These are phyloP conservation scores for Chamaecyparis obtusa DNA, from an alignment of 75 land plant genomes.

Conservation along the genomic window DNA sequence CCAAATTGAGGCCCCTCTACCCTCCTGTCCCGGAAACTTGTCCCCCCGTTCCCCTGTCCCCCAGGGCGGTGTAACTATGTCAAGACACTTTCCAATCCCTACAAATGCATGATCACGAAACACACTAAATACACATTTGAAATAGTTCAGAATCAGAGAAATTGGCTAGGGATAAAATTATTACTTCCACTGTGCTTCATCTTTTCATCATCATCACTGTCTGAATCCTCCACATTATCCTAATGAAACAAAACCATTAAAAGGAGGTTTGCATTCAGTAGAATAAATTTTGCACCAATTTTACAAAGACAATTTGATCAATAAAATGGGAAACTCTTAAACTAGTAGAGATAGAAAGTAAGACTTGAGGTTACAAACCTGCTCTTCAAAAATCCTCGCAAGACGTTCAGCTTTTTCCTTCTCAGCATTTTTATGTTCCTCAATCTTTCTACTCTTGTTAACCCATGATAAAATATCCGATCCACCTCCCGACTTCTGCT, in stretches of 20 bases:
- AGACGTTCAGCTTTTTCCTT: conserved; percentile 69
- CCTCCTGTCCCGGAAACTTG: too few species aligned
- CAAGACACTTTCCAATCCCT: not conserved
- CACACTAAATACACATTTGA: not conserved
- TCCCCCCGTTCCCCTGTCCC: too few species aligned
- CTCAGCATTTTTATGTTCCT: conserved; percentile 63
- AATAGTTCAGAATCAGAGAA: conserved; percentile 7
- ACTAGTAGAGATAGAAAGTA: not conserved
- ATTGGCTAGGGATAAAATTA: not conserved
- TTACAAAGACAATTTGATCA: not conserved
- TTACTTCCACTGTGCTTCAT: conserved; percentile 31
- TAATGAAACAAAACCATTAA: conserved; percentile 3
- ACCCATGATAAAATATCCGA: conserved; percentile 86
- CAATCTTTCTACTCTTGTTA: conserved; percentile 67
- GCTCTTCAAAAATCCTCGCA: conserved; percentile 73
- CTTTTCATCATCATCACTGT: conserved; percentile 56
- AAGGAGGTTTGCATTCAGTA: not conserved
- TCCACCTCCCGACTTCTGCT: conserved; percentile 42
- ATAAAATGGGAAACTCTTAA: not conserved
- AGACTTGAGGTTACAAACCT: conserved; percentile 39
- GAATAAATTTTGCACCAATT: not conserved
- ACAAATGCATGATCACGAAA: not conserved
- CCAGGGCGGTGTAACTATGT: too few species aligned
- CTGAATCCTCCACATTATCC: conserved; percentile 54
- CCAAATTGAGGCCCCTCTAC: too few species aligned